Conservation (phyloP, 108 stramenopile genomes). For the Phaeodactylum tricornutum region DNA sequence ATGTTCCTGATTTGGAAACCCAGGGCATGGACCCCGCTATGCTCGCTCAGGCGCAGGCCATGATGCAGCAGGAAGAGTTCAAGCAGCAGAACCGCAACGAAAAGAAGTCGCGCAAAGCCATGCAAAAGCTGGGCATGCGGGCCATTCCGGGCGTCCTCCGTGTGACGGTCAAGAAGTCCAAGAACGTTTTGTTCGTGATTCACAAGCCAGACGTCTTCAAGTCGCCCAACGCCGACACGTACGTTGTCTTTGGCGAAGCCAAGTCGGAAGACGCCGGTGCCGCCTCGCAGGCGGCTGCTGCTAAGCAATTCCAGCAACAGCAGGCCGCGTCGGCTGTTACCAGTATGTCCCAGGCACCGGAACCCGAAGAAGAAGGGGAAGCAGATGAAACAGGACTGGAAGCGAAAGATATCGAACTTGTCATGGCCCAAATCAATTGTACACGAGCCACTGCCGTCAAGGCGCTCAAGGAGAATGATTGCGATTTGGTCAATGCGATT, state of each 20-base stretch:
- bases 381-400: conserved; percentile 93
- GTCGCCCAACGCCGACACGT: conserved; percentile 87
- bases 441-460: conserved; percentile 83
- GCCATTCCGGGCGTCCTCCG: conserved; percentile 88
- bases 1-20: conserved; percentile 65
- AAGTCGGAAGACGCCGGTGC: conserved; percentile 91
- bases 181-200: conserved; percentile 94
- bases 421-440: conserved; percentile 88
- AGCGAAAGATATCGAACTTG: conserved; percentile 94
- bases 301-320: conserved; percentile 74
- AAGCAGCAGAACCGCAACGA: conserved; percentile 90
- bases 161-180: conserved; percentile 97
- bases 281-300: conserved; percentile 73
- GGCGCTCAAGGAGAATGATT: conserved; percentile 92
- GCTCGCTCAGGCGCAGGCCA: conserved; percentile 11
- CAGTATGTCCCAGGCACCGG: conserved; percentile 17
- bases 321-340: conserved; percentile 44
- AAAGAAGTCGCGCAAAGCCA: conserved; percentile 98
- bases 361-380: conserved; percentile 42
- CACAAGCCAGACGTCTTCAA: conserved; percentile 94
- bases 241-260: conserved; percentile 98
- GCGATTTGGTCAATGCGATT: conserved; percentile 96
- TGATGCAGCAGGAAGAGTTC: conserved; percentile 9
- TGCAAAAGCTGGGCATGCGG: conserved; percentile 96
- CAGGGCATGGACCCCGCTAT: conserved; percentile 41